These are phyloP conservation scores for Diaporthe citriasiana DNA, from an alignment of 2,329 filamentous ascomycete genomes.

Conservation along the genomic window DNA sequence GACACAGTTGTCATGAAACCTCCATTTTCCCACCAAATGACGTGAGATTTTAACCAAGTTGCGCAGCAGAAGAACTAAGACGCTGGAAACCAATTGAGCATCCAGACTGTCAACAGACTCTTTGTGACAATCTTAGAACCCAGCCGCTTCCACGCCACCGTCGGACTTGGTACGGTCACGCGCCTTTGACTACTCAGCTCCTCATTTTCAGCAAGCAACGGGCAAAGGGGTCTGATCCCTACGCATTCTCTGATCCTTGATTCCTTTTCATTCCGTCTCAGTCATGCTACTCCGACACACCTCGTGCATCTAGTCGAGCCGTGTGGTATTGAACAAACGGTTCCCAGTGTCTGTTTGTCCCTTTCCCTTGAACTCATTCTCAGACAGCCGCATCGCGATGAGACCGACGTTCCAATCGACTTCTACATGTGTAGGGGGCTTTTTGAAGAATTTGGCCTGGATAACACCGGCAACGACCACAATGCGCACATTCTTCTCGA, in stretches of 20 bases:
- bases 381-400: constrained; percentile 67
- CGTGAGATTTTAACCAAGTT: background rate
- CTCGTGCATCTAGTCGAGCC: constrained; percentile 51
- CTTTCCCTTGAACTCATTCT: constrained; percentile 68
- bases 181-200: background rate
- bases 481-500: constrained; percentile 59
- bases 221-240: background rate
- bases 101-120: background rate
- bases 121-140: background rate
- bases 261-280: background rate
- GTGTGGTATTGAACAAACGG: constrained; percentile 70
- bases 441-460: constrained; percentile 54
- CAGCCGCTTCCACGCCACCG: background rate
- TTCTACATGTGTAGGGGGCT: constrained; percentile 44
- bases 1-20: background rate
- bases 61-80: background rate
- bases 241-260: background rate
- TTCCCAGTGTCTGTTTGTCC: constrained; percentile 71
- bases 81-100: background rate
- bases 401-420: constrained; percentile 53
- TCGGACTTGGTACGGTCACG: background rate
- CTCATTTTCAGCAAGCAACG: no score
- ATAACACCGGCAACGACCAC: constrained; percentile 69
- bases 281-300: no score
- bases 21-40: background rate